Percentiles rank a stretch among this genome's conserved stretches.
phyloP scores from a whole-genome alignment of 106 monocot genomes.

The Phalaenopsis aphrodite region DNA sequence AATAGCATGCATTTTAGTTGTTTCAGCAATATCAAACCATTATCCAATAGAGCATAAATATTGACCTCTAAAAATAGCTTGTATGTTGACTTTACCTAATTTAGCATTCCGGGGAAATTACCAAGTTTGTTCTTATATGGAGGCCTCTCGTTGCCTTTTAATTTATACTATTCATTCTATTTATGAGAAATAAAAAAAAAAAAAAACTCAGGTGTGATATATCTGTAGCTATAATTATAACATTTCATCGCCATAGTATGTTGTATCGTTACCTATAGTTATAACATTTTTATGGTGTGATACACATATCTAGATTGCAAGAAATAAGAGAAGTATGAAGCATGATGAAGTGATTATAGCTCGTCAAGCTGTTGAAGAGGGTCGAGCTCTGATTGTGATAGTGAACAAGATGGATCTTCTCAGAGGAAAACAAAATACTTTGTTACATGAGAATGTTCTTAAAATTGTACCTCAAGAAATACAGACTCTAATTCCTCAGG shows the following conservation, averaged over 20 bases:
- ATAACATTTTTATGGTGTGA: not conserved
- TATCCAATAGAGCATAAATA: not conserved
- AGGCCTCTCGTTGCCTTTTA: too few relatives aligned
- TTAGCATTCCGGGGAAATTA: not conserved
- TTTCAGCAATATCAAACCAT: not conserved
- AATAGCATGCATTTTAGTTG: not conserved
- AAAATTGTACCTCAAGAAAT: constrained; percentile 78
- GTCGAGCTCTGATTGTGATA: constrained; percentile 84
- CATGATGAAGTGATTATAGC: constrained; percentile 91
- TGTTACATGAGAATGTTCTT: constrained; percentile 51
- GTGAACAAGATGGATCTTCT: constrained; percentile 99
- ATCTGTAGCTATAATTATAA: not conserved
- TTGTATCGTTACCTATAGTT: not conserved
- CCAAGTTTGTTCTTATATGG: not conserved
- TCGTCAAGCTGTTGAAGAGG: constrained; percentile 92
- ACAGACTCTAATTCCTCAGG: constrained; percentile 85
- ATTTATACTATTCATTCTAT: not conserved
- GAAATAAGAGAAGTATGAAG: constrained; percentile 68
- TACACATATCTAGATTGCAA: constrained; percentile 65
- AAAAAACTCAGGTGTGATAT: not conserved
- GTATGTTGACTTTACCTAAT: not conserved
- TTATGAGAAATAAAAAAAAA: not conserved
- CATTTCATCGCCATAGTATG: not conserved
- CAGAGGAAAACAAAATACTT: constrained; percentile 36
- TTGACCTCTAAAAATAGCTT: too few relatives aligned